Percentiles rank a stretch among this genome's conserved stretches.
Conservation (phyloP, 73 alveolate species). For the Tetrahymena elliotti region DNA sequence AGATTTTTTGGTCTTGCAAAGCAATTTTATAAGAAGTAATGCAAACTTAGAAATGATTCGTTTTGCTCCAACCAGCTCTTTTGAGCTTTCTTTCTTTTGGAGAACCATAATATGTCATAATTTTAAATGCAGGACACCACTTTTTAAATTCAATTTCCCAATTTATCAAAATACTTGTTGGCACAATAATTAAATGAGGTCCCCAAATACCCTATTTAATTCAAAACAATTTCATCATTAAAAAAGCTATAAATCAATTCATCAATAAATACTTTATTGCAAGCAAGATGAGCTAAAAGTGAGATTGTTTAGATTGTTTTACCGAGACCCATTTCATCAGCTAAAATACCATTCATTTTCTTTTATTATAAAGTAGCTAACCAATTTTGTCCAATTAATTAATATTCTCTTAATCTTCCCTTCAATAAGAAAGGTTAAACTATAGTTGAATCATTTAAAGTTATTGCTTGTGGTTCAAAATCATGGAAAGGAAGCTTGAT, state of each 20-base stretch:
- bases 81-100: slow-evolving; percentile 91
- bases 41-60: slow-evolving; percentile 97
- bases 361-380: slow-evolving; percentile 94
- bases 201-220: slow-evolving; percentile 92
- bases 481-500: neutral
- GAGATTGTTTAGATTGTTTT: slow-evolving; percentile 91
- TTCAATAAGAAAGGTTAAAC: slow-evolving; percentile 78
- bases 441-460: slow-evolving; percentile 1
- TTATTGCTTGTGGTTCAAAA: neutral
- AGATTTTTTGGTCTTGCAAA: slow-evolving; percentile 89
- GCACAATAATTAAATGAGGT: slow-evolving; percentile 99
- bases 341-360: slow-evolving; percentile 97
- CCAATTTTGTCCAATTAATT: slow-evolving; percentile 97
- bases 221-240: neutral
- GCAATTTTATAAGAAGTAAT: slow-evolving; percentile 94
- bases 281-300: slow-evolving; percentile 83
- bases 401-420: slow-evolving; percentile 88
- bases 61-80: slow-evolving; percentile 97
- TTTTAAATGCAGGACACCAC: slow-evolving; percentile 99
- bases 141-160: slow-evolving; percentile 99
- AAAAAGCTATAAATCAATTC: neutral
- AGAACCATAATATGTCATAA: slow-evolving; percentile 95
- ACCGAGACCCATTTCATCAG: slow-evolving; percentile 99
- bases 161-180: slow-evolving; percentile 95
- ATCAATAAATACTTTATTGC: slow-evolving; percentile 39